Conservation (phyloP, 768 basidiomycete species). For the Tremella yokohamensis region DNA sequence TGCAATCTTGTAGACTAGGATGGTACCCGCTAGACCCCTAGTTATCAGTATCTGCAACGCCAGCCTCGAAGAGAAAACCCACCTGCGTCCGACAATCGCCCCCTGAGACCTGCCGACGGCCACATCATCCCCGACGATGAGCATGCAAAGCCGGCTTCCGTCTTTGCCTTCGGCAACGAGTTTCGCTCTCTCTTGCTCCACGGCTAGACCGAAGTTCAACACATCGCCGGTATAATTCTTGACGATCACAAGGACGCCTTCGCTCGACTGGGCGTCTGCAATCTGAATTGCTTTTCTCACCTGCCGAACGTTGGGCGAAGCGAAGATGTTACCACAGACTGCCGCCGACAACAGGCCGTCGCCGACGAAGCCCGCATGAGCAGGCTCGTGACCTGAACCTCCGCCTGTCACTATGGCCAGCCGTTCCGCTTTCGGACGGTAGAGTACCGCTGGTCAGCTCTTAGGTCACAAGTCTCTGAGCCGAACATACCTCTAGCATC, state of each 20-base stretch:
- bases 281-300: conserved; percentile 73
- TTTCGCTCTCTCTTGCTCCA: conserved; percentile 45
- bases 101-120: conserved; percentile 52
- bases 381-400: conserved; percentile 73
- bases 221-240: conserved; percentile 53
- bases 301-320: conserved; percentile 81
- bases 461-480: too few species aligned
- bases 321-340: conserved; percentile 84
- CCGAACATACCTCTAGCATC: too few species aligned
- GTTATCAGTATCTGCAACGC: too few species aligned
- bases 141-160: conserved; percentile 45
- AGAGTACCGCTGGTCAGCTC: too few species aligned
- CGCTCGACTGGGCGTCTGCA: conserved; percentile 54
- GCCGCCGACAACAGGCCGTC: conserved; percentile 76
- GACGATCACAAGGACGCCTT: conserved; percentile 44
- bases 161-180: conserved; percentile 32
- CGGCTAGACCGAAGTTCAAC: conserved; percentile 53
- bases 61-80: too few species aligned
- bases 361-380: conserved; percentile 83
- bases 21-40: conserved; percentile 53
- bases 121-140: conserved; percentile 53
- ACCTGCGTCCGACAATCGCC: conserved; percentile 52
- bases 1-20: conserved; percentile 53
- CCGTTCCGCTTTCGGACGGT: too few species aligned
- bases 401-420: too few species aligned